Conservation (phyloP, 2,329 filamentous ascomycete species). For the Penicillium sp. region DNA sequence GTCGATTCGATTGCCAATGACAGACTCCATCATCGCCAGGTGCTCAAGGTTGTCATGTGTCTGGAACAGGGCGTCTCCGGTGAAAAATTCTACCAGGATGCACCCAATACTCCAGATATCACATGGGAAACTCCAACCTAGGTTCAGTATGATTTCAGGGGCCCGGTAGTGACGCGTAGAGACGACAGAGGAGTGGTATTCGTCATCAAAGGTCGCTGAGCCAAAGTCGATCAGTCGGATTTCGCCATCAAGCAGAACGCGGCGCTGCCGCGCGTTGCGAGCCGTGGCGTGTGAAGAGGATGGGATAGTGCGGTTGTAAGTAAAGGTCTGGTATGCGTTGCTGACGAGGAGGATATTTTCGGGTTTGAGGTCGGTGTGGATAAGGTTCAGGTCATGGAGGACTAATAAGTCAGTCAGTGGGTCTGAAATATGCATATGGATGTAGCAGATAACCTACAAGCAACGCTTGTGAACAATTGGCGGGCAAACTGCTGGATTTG, state of each 20-base stretch:
- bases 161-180: slow-evolving; percentile 66
- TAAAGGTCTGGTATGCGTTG: slow-evolving; percentile 66
- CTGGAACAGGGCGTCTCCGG: slow-evolving; percentile 66
- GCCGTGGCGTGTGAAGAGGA: slow-evolving; percentile 60
- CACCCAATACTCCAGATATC: slow-evolving; percentile 70
- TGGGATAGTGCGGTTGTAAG: slow-evolving; percentile 66
- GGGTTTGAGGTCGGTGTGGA: slow-evolving; percentile 78
- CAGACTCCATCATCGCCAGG: slow-evolving; percentile 67
- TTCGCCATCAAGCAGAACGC: slow-evolving; percentile 64
- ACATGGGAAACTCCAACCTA: slow-evolving; percentile 67
- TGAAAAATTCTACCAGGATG: slow-evolving; percentile 68
- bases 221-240: slow-evolving; percentile 68
- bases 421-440: not conserved
- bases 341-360: slow-evolving; percentile 67
- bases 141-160: slow-evolving; percentile 66
- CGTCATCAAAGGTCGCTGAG: slow-evolving; percentile 66
- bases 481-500: slow-evolving; percentile 97
- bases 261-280: slow-evolving; percentile 60
- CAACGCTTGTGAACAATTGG: slow-evolving; percentile 95
- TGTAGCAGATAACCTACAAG: slow-evolving; percentile 66
- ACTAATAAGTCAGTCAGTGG: slow-evolving; percentile 55
- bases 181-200: slow-evolving; percentile 67
- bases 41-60: slow-evolving; percentile 68
- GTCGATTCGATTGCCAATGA: slow-evolving; percentile 58
- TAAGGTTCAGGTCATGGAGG: slow-evolving; percentile 92